A percentile compares a stretch with the other conserved stretches of the same genome.
Conservation (phyloP, 139 green algal species). For the Tetraselmis striata region DNA sequence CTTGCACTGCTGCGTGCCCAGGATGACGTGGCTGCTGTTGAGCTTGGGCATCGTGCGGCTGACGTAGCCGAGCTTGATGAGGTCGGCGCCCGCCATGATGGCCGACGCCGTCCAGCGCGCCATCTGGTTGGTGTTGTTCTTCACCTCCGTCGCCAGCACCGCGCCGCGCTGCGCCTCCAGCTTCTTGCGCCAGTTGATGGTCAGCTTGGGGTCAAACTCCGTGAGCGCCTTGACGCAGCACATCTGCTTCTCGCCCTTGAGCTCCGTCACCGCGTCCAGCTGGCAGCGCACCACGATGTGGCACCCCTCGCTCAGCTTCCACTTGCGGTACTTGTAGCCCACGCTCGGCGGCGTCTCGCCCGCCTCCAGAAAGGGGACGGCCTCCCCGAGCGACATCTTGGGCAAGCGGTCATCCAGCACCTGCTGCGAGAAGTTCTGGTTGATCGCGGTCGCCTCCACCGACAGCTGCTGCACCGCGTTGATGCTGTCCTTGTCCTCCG, state of each 20-base stretch:
- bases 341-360: constrained; percentile 49
- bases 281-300: constrained; percentile 85
- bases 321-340: constrained; percentile 82
- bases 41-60: constrained; percentile 46
- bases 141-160: constrained; percentile 89
- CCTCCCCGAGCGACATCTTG: constrained; percentile 47
- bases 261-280: constrained; percentile 71
- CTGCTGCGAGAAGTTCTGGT: constrained; percentile 90
- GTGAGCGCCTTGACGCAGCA: constrained; percentile 90
- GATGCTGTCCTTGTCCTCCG: constrained; percentile 85
- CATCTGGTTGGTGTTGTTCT: constrained; percentile 73
- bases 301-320: constrained; percentile 49
- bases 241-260: constrained; percentile 61
- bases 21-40: constrained; percentile 80
- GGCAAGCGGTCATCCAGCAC: constrained; percentile 20
- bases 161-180: constrained; percentile 93
- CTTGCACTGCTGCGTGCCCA: constrained; percentile 84
- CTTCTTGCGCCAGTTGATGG: constrained; percentile 90
- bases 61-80: constrained; percentile 93
- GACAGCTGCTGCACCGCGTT: constrained; percentile 84
- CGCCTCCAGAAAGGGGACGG: constrained; percentile 68
- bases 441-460: constrained; percentile 85
- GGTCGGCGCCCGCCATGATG: constrained; percentile 77
- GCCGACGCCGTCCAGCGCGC: constrained; percentile 93
- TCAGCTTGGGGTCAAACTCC: constrained; percentile 82